Percentiles rank a stretch among this genome's conserved stretches.
Evolutionary conservation across 2,329 filamentous ascomycete species (phyloP).

Genomic region (Beauveria asiatica): DNA sequence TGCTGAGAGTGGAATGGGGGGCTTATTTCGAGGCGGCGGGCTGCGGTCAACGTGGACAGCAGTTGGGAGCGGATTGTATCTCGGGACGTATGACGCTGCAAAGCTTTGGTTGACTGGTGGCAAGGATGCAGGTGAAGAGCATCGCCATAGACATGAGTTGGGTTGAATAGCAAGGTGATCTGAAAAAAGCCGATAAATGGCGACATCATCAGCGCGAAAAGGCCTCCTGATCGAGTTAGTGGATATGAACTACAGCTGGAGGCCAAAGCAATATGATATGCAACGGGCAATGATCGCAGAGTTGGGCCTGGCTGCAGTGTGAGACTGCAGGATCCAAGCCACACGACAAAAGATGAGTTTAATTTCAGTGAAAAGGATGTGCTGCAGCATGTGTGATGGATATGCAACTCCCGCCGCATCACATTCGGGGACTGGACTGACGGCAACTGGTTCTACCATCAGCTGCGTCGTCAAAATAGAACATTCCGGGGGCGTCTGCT

Average conservation of each 20-base stretch:
- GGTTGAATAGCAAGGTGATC: neutral
- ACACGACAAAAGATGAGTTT: neutral
- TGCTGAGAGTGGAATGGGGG: constrained; percentile 57
- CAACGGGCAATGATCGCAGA: neutral
- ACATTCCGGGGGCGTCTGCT: neutral
- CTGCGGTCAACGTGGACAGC: constrained; percentile 75
- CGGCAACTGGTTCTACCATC: neutral
- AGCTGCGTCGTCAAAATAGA: neutral
- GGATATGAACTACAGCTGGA: too few relatives aligned
- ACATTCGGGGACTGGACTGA: neutral
- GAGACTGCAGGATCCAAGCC: neutral
- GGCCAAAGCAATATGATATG: neutral
- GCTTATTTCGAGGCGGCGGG: constrained; percentile 68
- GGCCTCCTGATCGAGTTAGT: neutral
- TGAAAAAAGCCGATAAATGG: neutral
- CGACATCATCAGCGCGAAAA: neutral
- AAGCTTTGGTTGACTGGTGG: constrained; percentile 49
- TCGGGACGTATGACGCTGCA: constrained; percentile 78
- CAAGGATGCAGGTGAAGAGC: neutral
- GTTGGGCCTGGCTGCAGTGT: neutral
- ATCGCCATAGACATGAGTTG: too few relatives aligned
- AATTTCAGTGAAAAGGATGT: neutral
- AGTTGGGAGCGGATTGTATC: constrained; percentile 72
- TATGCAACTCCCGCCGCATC: neutral
- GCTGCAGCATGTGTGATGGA: neutral